Conservation (phyloP, 352 stramenopile genomes). For the Halophytophthora polymorphica region DNA sequence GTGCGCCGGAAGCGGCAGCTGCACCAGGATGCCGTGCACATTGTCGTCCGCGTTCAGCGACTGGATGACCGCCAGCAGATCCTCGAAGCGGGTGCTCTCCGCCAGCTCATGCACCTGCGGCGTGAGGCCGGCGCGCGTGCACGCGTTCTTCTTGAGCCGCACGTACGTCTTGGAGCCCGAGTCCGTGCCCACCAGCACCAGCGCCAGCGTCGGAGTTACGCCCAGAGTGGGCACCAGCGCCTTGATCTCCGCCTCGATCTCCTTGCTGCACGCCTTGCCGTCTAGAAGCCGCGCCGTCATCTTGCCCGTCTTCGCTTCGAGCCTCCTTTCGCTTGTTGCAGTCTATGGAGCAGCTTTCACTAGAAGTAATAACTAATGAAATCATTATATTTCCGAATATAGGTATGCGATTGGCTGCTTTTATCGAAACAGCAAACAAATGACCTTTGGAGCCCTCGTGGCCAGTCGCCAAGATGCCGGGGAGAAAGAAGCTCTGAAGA, state of each 20-base stretch:
- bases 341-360: too few relatives aligned
- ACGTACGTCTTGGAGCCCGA: constrained; percentile 96
- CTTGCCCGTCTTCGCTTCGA: too few relatives aligned
- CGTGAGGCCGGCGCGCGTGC: constrained; percentile 90
- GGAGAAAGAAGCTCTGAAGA: too few relatives aligned
- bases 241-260: constrained; percentile 87
- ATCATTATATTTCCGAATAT: too few relatives aligned
- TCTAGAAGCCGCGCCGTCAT: constrained; percentile 50
- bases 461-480: too few relatives aligned
- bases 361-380: too few relatives aligned
- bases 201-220: constrained; percentile 85
- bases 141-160: constrained; percentile 98
- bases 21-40: constrained; percentile 96
- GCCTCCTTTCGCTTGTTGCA: too few relatives aligned
- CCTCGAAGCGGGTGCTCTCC: constrained; percentile 36
- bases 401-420: too few relatives aligned
- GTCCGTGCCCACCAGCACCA: constrained; percentile 94
- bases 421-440: too few relatives aligned
- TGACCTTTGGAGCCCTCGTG: too few relatives aligned
- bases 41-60: constrained; percentile 81
- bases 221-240: constrained; percentile 45
- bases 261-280: constrained; percentile 83
- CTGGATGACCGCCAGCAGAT: constrained; percentile 64
- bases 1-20: constrained; percentile 74
- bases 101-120: constrained; percentile 75